These are phyloP conservation scores for Crassisporium funariophilum DNA, from an alignment of 768 basidiomycete species.

Conservation along the genomic window DNA sequence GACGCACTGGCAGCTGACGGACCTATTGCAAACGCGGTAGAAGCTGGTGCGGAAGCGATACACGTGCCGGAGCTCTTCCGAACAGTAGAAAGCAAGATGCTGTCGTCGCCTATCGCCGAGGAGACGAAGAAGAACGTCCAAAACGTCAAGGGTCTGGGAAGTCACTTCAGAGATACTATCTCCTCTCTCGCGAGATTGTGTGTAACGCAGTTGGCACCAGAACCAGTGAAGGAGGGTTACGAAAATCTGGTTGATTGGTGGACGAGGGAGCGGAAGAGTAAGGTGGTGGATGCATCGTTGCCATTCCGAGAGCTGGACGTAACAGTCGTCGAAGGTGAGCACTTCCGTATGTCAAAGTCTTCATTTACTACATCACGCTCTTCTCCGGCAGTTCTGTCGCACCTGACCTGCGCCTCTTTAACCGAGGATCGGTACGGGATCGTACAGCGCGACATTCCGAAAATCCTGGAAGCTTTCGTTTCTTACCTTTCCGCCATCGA, in stretches of 20 bases:
- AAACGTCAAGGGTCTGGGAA: conserved; percentile 11
- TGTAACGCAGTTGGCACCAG: conserved; percentile 31
- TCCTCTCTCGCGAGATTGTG: conserved; percentile 2
- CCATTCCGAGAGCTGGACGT: conserved; percentile 66
- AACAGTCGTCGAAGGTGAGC: conserved; percentile 62
- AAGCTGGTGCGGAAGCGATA: conserved; percentile 43
- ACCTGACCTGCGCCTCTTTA: conserved; percentile 70
- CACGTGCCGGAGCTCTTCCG: conserved; percentile 41
- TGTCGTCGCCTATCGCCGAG: conserved; percentile 20
- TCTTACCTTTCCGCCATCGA: conserved; percentile 70
- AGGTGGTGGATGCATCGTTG: conserved; percentile 53
- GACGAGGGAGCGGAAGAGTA: conserved; percentile 54
- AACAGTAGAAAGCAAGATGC: conserved; percentile 20
- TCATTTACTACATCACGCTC: neutral
- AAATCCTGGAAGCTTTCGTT: conserved; percentile 75
- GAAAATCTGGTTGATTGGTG: conserved; percentile 51
- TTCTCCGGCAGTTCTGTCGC: conserved; percentile 60
- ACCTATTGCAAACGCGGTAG: conserved; percentile 51
- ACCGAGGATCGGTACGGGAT: conserved; percentile 81
- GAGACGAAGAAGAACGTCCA: conserved; percentile 23
- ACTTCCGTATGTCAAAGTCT: too few relatives aligned
- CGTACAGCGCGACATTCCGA: conserved; percentile 84
- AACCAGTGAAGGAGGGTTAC: conserved; percentile 24
- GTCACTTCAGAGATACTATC: conserved; percentile 8
- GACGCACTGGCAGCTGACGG: conserved; percentile 62